Conservation (phyloP, 1,139 yeast genomes). For the Suhomyces atakaporum region DNA sequence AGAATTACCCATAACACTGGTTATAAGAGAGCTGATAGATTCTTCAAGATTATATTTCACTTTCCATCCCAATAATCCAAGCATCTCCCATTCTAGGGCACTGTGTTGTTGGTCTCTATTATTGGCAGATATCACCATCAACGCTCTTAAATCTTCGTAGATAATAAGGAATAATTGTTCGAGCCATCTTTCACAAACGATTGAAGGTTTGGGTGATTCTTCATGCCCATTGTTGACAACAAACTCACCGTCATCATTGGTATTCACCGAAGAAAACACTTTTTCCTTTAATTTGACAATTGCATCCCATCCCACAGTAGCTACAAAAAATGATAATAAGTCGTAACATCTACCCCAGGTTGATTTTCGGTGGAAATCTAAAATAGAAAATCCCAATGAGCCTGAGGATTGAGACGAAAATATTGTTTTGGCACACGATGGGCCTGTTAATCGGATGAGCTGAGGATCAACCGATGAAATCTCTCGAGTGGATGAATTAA, state of each 20-base stretch:
- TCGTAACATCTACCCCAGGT: conserved; percentile 50
- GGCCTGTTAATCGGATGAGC: conserved; percentile 33
- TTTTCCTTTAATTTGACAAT: conserved; percentile 27
- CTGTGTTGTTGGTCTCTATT: conserved; percentile 37
- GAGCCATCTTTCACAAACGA: conserved; percentile 40
- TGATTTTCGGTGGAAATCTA: conserved; percentile 38
- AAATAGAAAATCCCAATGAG: conserved; percentile 27
- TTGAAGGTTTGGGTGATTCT: conserved; percentile 7
- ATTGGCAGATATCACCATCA: conserved; percentile 28
- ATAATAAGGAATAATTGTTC: conserved; percentile 41
- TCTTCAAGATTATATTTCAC: conserved; percentile 43
- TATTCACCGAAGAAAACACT: conserved; percentile 17
- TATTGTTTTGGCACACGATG: conserved; percentile 27
- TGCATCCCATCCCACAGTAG: conserved; percentile 45
- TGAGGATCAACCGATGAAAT: conserved; percentile 40
- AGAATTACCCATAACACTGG: conserved; percentile 40
- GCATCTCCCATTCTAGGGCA: conserved; percentile 46
- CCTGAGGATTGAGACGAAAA: conserved; percentile 40
- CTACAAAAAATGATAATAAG: conserved; percentile 38
- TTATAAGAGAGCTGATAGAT: conserved; percentile 41
- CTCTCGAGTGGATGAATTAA: conserved; percentile 35
- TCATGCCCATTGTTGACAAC: conserved; percentile 22
- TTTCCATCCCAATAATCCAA: conserved; percentile 46
- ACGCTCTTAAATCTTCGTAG: conserved; percentile 40
- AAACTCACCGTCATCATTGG: conserved; percentile 12